Base-by-base conservation (phyloP, 2,329 filamentous ascomycete species). In the Exserohilum turcica region DNA sequence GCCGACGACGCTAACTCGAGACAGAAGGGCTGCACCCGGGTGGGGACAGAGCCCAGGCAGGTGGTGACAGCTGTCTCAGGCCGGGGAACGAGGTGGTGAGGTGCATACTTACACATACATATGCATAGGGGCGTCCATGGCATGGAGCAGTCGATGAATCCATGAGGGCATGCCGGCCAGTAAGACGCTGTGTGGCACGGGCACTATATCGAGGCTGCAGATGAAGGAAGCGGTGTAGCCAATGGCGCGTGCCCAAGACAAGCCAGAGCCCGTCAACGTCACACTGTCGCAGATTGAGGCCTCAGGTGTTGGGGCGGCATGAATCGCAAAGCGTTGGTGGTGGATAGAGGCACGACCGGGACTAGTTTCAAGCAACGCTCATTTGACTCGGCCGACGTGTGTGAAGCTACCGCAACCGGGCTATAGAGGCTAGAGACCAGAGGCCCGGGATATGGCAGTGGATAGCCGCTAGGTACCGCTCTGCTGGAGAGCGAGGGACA, bases 401-500 rank as follows among this genome's bases (percentile, higher is more conserved):
- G 13, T 31, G 33, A 37, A 40, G 40, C 47, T 54, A 24, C n/a
- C n/a, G n/a, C n/a, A n/a, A n/a, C n/a, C n/a, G n/a, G n/a, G n/a
- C n/a, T n/a, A n/a, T n/a, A n/a, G n/a, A 37, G 46, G 40, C 47
- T 54, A 24, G 6, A 31, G 29, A 42, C 47, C 48, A 47, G 42
- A 43, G 39, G 16, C 18, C 13, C 27, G 51, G 40, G 33, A 10
- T 31, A 19, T n/a, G 38, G 31, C 40, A 36, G 31, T 43, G 31
- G 42, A 47, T 33, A 43, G 32, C 52, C 48, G 43, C 50, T 33
- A 19, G 28, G 31, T 36, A 44, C 48, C 43, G 43, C 43, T 39
- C 9, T 32, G 32, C 37, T 47, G 48, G 48, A 52, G 32, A 47
- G n/a, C 15, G 27, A 24, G 28, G 24, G 39, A 19, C 6, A 36